Evolutionary conservation across 73 alveolate species (phyloP).

Genomic region (Uronychia setigera): DNA sequence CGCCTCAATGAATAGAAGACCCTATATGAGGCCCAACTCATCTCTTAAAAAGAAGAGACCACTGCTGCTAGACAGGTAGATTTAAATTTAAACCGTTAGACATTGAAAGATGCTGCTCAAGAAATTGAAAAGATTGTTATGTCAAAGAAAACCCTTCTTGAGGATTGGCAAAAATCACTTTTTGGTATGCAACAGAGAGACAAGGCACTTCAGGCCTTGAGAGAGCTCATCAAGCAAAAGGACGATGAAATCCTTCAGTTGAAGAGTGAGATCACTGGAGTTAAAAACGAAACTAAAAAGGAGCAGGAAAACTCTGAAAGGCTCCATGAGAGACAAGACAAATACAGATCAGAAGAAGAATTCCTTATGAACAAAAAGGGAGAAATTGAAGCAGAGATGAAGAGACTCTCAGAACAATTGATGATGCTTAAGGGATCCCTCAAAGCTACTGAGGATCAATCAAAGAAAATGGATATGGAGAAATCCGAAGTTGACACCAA

Average conservation of each 20-base stretch:
- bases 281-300: constrained; percentile 76
- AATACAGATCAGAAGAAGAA: constrained; percentile 81
- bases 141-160: constrained; percentile 81
- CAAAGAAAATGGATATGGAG: constrained; percentile 83
- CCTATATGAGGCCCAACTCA: constrained; percentile 74
- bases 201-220: constrained; percentile 71
- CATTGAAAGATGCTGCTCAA: constrained; percentile 90
- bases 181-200: constrained; percentile 81
- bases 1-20: constrained; percentile 82
- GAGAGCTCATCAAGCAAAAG: constrained; percentile 70
- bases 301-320: constrained; percentile 92
- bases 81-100: constrained; percentile 5
- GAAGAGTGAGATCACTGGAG: constrained; percentile 77
- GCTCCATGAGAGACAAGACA: constrained; percentile 81
- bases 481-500: constrained; percentile 87
- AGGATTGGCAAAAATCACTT: constrained; percentile 83
- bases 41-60: constrained; percentile 83
- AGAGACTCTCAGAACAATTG: constrained; percentile 81
- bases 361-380: constrained; percentile 67
- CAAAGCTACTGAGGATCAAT: constrained; percentile 87
- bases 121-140: constrained; percentile 85
- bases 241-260: constrained; percentile 35
- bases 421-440: constrained; percentile 84
- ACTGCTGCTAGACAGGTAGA: constrained; percentile 78
- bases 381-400: constrained; percentile 86